Evolutionary conservation across 2,329 filamentous ascomycete species (phyloP).

Genomic region (Aspergillus floridensis): DNA sequence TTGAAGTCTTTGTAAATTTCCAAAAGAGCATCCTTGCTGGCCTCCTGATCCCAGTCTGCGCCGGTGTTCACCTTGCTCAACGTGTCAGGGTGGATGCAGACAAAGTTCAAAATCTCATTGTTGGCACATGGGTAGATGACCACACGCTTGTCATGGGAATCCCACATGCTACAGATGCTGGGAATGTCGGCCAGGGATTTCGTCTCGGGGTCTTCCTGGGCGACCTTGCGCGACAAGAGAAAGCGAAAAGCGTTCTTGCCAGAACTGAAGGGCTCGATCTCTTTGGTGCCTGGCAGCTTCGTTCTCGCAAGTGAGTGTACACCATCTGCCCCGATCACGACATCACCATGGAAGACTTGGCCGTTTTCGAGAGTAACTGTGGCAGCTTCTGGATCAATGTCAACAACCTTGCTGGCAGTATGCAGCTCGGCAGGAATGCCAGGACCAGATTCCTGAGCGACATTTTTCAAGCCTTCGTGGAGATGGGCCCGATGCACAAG

Average conservation of each 20-base stretch:
- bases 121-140: conserved; percentile 50
- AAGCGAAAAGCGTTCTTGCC: conserved; percentile 61
- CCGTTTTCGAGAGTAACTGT: conserved; percentile 50
- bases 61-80: conserved; percentile 39
- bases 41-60: conserved; percentile 33
- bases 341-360: conserved; percentile 44
- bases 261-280: conserved; percentile 43
- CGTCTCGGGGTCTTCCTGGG: conserved; percentile 40
- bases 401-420: conserved; percentile 44
- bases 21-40: conserved; percentile 25
- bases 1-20: conserved; percentile 42
- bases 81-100: conserved; percentile 50
- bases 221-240: conserved; percentile 49
- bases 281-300: conserved; percentile 25
- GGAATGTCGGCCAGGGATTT: conserved; percentile 37
- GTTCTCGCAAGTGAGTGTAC: conserved; percentile 40
- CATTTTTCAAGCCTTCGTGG: conserved; percentile 52
- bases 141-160: conserved; percentile 44
- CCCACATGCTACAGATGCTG: conserved; percentile 46
- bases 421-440: conserved; percentile 44
- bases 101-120: conserved; percentile 51
- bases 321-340: conserved; percentile 57
- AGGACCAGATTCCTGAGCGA: conserved; percentile 41
- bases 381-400: conserved; percentile 43
- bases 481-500: conserved; percentile 55